Evolutionary conservation across 257 asterid species (phyloP).

Genomic region (Nicotiana obtusifolia): DNA sequence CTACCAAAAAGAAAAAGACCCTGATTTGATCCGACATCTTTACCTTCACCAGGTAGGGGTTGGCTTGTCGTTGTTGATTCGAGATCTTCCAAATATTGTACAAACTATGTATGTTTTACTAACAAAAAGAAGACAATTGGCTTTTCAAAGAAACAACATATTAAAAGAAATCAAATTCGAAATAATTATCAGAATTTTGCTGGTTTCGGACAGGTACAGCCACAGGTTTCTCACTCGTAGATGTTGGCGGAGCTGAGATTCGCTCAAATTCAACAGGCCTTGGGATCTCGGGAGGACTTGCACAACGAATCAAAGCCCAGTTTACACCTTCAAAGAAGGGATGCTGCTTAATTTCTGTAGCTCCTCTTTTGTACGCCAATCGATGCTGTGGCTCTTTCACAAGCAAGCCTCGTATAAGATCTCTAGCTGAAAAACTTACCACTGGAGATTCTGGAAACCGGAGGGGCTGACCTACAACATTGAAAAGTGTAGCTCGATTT

Average conservation of each 20-base stretch:
- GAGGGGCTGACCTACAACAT: constrained; percentile 6
- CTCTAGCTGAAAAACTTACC: constrained; percentile 7
- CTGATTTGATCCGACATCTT: background rate
- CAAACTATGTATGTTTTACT: background rate
- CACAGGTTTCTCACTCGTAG: background rate
- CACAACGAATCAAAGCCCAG: constrained; percentile 12
- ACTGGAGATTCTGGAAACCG: constrained; percentile 7
- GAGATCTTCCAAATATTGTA: constrained; percentile 5
- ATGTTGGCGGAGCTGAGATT: background rate
- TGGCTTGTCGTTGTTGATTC: background rate
- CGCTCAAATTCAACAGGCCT: background rate
- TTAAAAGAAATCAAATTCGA: constrained; percentile 5
- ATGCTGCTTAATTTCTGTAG: constrained; percentile 8
- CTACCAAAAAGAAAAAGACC: background rate
- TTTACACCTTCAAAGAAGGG: constrained; percentile 7
- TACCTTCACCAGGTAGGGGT: no score
- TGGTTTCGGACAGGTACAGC: background rate
- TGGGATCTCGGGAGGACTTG: constrained; percentile 5
- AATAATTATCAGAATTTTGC: constrained; percentile 1
- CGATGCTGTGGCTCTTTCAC: constrained; percentile 10
- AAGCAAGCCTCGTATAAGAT: constrained; percentile 5
- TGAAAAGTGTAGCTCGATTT: constrained; percentile 1
- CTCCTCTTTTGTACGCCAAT: constrained; percentile 10
- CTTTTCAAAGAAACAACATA: background rate
- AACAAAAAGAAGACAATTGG: background rate